phyloP scores from a whole-genome alignment of 345 rosid species.

The Sonneratia alba region DNA sequence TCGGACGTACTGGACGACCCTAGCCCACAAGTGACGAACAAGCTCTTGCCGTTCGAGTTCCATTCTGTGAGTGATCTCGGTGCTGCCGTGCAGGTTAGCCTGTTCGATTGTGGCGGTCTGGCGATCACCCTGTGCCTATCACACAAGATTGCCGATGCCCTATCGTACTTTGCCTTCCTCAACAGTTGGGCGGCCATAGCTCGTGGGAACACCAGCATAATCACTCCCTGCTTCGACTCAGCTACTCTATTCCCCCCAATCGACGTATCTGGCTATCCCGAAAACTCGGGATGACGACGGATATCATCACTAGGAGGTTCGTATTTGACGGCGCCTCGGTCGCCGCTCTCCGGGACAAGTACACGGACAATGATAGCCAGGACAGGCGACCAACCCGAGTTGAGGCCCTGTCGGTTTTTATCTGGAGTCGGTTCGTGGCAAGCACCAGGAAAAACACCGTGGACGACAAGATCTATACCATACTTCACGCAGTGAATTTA shows the following conservation, averaged over 20 bases:
- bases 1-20: constrained; percentile 10
- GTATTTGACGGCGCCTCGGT: constrained; percentile 22
- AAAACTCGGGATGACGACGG: constrained; percentile 19
- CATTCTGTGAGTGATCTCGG: neutral
- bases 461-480: constrained; percentile 2
- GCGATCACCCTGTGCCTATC: constrained; percentile 13
- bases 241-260: constrained; percentile 32
- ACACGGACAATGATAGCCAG: neutral
- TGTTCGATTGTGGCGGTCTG: constrained; percentile 19
- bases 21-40: constrained; percentile 4
- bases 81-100: constrained; percentile 16
- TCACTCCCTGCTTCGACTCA: constrained; percentile 21
- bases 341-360: constrained; percentile 20
- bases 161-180: constrained; percentile 10
- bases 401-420: constrained; percentile 20
- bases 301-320: constrained; percentile 26
- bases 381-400: constrained; percentile 16
- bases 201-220: constrained; percentile 5
- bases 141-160: constrained; percentile 17
- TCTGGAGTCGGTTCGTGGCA: constrained; percentile 17
- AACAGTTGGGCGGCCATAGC: constrained; percentile 13
- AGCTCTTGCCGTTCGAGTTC: constrained; percentile 4
- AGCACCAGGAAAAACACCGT: neutral
- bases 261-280: constrained; percentile 11
- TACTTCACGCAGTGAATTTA: constrained; percentile 14